Conservation (phyloP, 805 yeast genomes). For the Candida maesae region DNA sequence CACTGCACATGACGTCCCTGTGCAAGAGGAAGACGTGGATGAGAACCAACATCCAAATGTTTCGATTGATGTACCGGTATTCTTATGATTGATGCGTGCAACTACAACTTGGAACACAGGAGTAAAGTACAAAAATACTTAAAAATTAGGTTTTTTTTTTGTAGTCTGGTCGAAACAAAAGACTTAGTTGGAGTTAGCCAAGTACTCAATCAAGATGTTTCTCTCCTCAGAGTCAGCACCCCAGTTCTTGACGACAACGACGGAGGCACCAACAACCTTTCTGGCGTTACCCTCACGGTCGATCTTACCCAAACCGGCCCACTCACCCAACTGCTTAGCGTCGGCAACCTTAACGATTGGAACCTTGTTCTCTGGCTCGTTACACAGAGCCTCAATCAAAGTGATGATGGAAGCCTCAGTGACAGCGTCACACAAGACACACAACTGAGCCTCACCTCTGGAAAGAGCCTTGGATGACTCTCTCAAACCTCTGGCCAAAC, state of each 20-base stretch:
- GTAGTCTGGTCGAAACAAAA: slow-evolving; percentile 33
- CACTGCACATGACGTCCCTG: too few relatives aligned
- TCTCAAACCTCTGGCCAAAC: slow-evolving; percentile 99
- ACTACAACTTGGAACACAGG: not conserved
- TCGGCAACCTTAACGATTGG: slow-evolving; percentile 99
- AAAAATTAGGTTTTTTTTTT: not conserved
- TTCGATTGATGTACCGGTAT: slow-evolving; percentile 26
- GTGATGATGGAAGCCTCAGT: slow-evolving; percentile 96
- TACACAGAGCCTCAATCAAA: slow-evolving; percentile 98
- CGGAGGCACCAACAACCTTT: slow-evolving; percentile 99
- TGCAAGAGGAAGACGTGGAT: not conserved
- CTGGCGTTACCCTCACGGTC: slow-evolving; percentile 99
- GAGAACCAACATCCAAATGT: slow-evolving; percentile 10
- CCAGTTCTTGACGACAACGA: slow-evolving; percentile 99
- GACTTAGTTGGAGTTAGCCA: slow-evolving; percentile 88
- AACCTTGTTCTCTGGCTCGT: slow-evolving; percentile 93
- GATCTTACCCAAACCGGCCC: slow-evolving; percentile 99
- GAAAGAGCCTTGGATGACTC: slow-evolving; percentile 99
- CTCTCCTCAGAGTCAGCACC: slow-evolving; percentile 99
- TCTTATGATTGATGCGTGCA: slow-evolving; percentile 8
- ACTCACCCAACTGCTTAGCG: slow-evolving; percentile 99
- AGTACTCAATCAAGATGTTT: slow-evolving; percentile 92
- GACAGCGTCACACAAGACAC: slow-evolving; percentile 96
- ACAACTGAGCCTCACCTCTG: slow-evolving; percentile 95
- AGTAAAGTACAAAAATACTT: slow-evolving; percentile 1